Evolutionary conservation across 2,329 filamentous ascomycete genomes (phyloP).

Genomic region (Curvularia spicifera): DNA sequence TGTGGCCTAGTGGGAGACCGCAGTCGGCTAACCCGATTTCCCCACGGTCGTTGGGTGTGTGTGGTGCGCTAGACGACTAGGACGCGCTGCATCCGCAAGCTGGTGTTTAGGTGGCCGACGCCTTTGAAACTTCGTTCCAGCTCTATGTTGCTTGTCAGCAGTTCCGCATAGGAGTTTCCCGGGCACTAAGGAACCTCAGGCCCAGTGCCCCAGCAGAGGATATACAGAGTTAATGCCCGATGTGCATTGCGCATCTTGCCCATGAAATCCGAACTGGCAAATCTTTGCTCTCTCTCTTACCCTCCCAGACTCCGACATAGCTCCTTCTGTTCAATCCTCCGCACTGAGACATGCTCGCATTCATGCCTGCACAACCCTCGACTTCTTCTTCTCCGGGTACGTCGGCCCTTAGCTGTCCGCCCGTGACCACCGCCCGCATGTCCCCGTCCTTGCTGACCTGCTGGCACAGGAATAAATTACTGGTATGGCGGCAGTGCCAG

Average conservation of each 20-base stretch:
- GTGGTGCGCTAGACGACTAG: slow-evolving; percentile 45
- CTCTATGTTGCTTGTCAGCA: slow-evolving; percentile 39
- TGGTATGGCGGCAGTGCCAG: slow-evolving; percentile 44
- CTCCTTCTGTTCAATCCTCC: slow-evolving; percentile 27
- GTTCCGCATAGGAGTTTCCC: slow-evolving; percentile 35
- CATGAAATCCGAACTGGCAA: slow-evolving; percentile 32
- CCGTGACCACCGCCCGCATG: neutral
- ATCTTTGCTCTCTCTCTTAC: slow-evolving; percentile 27
- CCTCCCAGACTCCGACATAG: slow-evolving; percentile 30
- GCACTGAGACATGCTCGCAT: slow-evolving; percentile 44
- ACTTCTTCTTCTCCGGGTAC: slow-evolving; percentile 45
- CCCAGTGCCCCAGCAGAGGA: slow-evolving; percentile 30
- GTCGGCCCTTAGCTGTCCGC: slow-evolving; percentile 8
- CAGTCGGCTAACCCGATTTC: slow-evolving; percentile 42
- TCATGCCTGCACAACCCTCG: slow-evolving; percentile 47
- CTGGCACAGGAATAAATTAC: slow-evolving; percentile 36
- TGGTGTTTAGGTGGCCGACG: slow-evolving; percentile 41
- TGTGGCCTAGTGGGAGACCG: slow-evolving; percentile 37
- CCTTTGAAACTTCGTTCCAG: slow-evolving; percentile 44
- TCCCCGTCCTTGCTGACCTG: slow-evolving; percentile 19
- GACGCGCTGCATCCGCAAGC: slow-evolving; percentile 40
- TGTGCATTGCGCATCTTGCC: slow-evolving; percentile 37
- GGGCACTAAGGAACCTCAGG: slow-evolving; percentile 37
- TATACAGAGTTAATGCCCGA: slow-evolving; percentile 44
- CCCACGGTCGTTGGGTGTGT: slow-evolving; percentile 39